Percentiles rank a stretch among this genome's conserved stretches.
Evolutionary conservation across 805 yeast genomes (phyloP).

Genomic region (Cyberlindnera petersonii): DNA sequence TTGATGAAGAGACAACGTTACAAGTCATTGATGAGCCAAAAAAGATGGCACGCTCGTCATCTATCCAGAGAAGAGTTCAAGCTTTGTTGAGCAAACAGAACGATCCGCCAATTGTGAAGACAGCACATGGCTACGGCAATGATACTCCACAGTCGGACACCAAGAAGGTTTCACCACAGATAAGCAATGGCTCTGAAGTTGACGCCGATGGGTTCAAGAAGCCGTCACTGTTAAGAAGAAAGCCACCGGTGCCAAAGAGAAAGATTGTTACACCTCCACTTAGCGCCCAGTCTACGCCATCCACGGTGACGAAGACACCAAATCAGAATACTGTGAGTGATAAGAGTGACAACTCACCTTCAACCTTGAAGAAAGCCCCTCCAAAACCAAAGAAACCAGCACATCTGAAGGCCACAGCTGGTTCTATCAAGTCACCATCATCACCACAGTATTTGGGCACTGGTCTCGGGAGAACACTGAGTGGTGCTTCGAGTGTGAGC

Average conservation of each 20-base stretch:
- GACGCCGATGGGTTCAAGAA: constrained; percentile 29
- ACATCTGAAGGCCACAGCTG: constrained; percentile 44
- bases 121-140: constrained; percentile 82
- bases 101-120: constrained; percentile 47
- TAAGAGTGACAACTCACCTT: constrained; percentile 9
- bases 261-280: constrained; percentile 26
- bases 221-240: constrained; percentile 19
- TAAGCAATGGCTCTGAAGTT: constrained; percentile 7
- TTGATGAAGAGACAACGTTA: constrained; percentile 22
- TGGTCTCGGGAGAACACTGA: constrained; percentile 12
- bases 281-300: constrained; percentile 26
- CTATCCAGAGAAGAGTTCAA: constrained; percentile 29
- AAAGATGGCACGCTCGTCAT: constrained; percentile 19
- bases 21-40: constrained; percentile 7
- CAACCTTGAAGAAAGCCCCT: constrained; percentile 35
- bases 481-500: constrained; percentile 27
- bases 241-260: constrained; percentile 17
- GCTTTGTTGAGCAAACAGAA: constrained; percentile 31
- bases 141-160: constrained; percentile 42
- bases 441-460: constrained; percentile 4
- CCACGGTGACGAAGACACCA: constrained; percentile 24
- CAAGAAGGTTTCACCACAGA: constrained; percentile 31
- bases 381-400: constrained; percentile 65
- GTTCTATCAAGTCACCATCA: constrained; percentile 16
- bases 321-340: constrained; percentile 4